Conservation (phyloP, 805 yeast species). For the Wickerhamiella slavikovae region DNA sequence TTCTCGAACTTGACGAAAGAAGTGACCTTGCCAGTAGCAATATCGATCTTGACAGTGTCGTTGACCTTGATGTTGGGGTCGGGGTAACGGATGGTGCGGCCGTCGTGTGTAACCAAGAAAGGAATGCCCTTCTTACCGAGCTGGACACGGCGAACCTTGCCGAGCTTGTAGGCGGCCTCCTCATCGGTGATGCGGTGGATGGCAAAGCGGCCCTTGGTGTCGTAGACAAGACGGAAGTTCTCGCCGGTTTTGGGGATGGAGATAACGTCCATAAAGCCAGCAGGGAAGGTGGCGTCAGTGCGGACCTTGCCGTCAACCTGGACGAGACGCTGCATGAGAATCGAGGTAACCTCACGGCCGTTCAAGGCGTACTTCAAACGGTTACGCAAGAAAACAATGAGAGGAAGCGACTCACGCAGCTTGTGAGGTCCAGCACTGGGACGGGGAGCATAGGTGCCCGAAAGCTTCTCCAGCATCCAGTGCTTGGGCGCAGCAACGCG, state of each 20-base stretch:
- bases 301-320: constrained; percentile 98
- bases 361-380: constrained; percentile 96
- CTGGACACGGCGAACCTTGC: constrained; percentile 94
- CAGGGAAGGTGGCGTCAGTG: constrained; percentile 97
- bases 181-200: constrained; percentile 98
- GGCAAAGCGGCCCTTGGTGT: constrained; percentile 96
- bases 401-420: constrained; percentile 94
- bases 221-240: constrained; percentile 97
- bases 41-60: constrained; percentile 94
- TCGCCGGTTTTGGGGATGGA: constrained; percentile 95
- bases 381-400: constrained; percentile 93
- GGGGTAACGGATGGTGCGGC: constrained; percentile 99
- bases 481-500: constrained; percentile 99
- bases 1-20: constrained; percentile 82
- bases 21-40: constrained; percentile 85
- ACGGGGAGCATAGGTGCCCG: constrained; percentile 99
- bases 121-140: constrained; percentile 98
- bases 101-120: constrained; percentile 97
- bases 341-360: constrained; percentile 98
- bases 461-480: constrained; percentile 99
- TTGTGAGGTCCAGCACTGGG: constrained; percentile 99
- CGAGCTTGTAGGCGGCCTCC: constrained; percentile 96
- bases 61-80: constrained; percentile 92
- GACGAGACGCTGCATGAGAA: constrained; percentile 94
- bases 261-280: constrained; percentile 99